Evolutionary conservation across 2,329 filamentous ascomycete genomes (phyloP).

Genomic region (Cadophora sp.): DNA sequence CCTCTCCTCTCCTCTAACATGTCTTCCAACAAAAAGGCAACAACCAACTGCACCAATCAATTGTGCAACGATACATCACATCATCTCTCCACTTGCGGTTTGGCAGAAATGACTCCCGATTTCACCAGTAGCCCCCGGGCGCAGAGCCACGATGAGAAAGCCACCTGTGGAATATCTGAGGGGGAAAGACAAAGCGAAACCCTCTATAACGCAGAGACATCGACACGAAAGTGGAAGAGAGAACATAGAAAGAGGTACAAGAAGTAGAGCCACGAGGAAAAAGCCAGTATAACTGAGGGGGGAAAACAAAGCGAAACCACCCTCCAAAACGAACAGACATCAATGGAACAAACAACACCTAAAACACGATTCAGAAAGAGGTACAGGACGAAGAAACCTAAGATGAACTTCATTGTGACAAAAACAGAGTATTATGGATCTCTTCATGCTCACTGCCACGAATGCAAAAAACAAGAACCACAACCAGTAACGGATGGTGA

Average conservation of each 20-base stretch:
- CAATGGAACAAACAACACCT: not conserved
- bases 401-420: constrained; percentile 5
- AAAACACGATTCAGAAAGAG: not conserved
- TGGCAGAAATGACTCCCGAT: not conserved
- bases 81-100: not conserved
- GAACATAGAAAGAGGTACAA: not conserved
- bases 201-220: not conserved
- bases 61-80: too few relatives aligned
- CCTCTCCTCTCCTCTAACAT: too few relatives aligned
- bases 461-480: constrained; percentile 10
- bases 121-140: not conserved
- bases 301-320: not conserved
- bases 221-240: not conserved
- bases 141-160: constrained; percentile 2
- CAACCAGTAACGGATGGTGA: not conserved
- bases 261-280: not conserved
- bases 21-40: too few relatives aligned
- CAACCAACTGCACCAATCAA: too few relatives aligned
- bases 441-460: constrained; percentile 7
- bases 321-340: not conserved
- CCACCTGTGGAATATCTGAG: not conserved
- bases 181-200: not conserved
- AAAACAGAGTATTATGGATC: constrained; percentile 12
- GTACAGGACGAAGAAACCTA: not conserved
- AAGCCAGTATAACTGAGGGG: not conserved